Evolutionary conservation across 2,329 filamentous ascomycete genomes (phyloP).

Genomic region (Purpureocillium lavendulum): DNA sequence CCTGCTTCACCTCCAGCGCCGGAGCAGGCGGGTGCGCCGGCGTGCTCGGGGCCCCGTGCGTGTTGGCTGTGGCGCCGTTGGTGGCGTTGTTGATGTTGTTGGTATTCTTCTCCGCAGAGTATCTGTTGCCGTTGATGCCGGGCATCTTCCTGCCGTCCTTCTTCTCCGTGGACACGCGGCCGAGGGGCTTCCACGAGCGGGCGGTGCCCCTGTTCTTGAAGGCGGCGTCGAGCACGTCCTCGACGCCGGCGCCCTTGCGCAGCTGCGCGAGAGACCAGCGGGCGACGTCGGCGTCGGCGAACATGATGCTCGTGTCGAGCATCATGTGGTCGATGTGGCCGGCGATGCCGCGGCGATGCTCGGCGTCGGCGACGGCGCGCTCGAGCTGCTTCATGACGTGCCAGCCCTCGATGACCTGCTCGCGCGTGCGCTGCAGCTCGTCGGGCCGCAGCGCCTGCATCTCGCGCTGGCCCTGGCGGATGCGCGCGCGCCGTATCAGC

Average conservation of each 20-base stretch:
- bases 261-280: conserved; percentile 36
- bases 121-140: no score
- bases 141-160: no score
- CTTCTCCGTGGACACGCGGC: no score
- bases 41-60: no score
- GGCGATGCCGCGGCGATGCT: conserved; percentile 29
- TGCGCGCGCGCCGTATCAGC: conserved; percentile 48
- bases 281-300: conserved; percentile 41
- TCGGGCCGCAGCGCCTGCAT: conserved; percentile 18
- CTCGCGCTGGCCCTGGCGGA: conserved; percentile 48
- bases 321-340: conserved; percentile 22
- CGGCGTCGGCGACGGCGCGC: conserved; percentile 16
- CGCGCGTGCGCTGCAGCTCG: conserved; percentile 18
- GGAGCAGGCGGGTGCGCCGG: no score
- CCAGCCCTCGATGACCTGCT: conserved; percentile 19
- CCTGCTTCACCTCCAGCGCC: no score
- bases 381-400: conserved; percentile 22
- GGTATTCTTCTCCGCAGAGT: no score
- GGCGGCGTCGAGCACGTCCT: conserved; percentile 9
- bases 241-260: conserved; percentile 29
- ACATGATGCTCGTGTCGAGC: conserved; percentile 23
- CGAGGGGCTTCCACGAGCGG: no score
- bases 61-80: no score
- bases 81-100: no score
- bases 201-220: no score